A percentile compares a stretch with the other conserved stretches of the same genome.
phyloP scores from a whole-genome alignment of 768 basidiomycete genomes.

The Boletus sp. region DNA sequence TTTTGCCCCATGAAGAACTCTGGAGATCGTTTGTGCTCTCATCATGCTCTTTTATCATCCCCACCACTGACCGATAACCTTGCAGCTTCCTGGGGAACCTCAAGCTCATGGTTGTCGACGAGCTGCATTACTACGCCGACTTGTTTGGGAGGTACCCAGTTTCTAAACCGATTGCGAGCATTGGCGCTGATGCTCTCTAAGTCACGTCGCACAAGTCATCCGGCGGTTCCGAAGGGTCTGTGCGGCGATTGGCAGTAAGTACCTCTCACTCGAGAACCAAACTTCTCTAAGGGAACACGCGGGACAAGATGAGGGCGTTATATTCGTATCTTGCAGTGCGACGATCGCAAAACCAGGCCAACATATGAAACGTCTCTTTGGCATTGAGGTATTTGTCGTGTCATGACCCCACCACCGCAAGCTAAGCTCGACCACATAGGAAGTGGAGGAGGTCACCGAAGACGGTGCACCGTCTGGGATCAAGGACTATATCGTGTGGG shows the following conservation, averaged over 20 bases:
- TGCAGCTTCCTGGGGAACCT: conserved; percentile 71
- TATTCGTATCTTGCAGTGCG: conserved; percentile 84
- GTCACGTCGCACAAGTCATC: conserved; percentile 79
- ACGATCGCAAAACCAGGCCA: conserved; percentile 73
- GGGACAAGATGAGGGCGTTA: conserved; percentile 45
- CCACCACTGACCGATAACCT: not conserved
- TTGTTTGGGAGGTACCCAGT: conserved; percentile 66
- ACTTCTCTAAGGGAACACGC: not conserved
- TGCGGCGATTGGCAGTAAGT: conserved; percentile 72
- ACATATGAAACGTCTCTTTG: conserved; percentile 78
- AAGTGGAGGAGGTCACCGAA: conserved; percentile 65
- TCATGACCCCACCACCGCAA: not conserved
- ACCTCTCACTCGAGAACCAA: not conserved
- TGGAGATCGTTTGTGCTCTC: conserved; percentile 63
- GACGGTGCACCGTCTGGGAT: conserved; percentile 81
- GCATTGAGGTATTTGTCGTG: conserved; percentile 41
- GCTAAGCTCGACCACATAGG: conserved; percentile 23
- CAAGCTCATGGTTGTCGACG: conserved; percentile 77
- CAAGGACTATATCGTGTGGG: conserved; percentile 82
- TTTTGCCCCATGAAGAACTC: conserved; percentile 77
- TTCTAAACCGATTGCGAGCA: not conserved
- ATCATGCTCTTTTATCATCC: not conserved
- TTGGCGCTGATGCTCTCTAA: conserved; percentile 25
- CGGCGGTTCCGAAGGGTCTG: conserved; percentile 74
- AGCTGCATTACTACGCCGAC: conserved; percentile 83